Base-by-base conservation (phyloP, 116 monocot genomes). In the Dioscorea cayenensis region DNA sequence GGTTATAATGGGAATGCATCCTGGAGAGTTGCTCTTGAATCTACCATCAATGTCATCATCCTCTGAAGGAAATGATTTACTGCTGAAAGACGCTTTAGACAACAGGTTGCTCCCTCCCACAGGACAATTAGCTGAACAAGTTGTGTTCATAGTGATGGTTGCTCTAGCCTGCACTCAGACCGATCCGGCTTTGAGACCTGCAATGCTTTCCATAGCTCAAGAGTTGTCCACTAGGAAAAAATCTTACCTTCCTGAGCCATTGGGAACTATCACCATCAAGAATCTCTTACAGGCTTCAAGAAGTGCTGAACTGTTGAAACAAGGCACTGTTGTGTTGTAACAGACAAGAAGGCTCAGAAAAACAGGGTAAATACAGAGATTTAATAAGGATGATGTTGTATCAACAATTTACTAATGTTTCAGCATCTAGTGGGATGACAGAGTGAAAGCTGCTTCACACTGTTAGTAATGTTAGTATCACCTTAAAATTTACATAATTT, bases 121-220 rank as follows among this genome's bases (percentile, higher is more conserved):
- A 2, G 83, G 81, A 17, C 80, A 77, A 3, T 49, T 87, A 63
- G 87, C 85, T 5, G 83, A 91, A 68, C 85, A 83, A 51, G 86
- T 92, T 13, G 82, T 80, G 23, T 89, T 82, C 74, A 75, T 86
- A 2, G 60, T 89, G 0, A 76, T 71, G 68, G 65, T 80, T 14
- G 89, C 86, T 3, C 79, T 92, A 0, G 80, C 86, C 0, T 92
- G 92, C 77, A 67, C 72, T 4, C 77, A 72, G 1, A 66, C 28
- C 0, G 63, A 78, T 36, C 86, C 86, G 3, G 80, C 67, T 11
- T 67, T 75, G 0, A 69, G 89, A 16, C 92, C 89, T 6, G 11
- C 76, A 0, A 92, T 92, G 92, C 77, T 81, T 3, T 75, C 72
- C n/a, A 76, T 93, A 8, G 87, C 93, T 9, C 89, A 87, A 66